These are phyloP conservation scores for Cercospora sesami DNA, from an alignment of 2,329 filamentous ascomycete genomes.

Conservation along the genomic window DNA sequence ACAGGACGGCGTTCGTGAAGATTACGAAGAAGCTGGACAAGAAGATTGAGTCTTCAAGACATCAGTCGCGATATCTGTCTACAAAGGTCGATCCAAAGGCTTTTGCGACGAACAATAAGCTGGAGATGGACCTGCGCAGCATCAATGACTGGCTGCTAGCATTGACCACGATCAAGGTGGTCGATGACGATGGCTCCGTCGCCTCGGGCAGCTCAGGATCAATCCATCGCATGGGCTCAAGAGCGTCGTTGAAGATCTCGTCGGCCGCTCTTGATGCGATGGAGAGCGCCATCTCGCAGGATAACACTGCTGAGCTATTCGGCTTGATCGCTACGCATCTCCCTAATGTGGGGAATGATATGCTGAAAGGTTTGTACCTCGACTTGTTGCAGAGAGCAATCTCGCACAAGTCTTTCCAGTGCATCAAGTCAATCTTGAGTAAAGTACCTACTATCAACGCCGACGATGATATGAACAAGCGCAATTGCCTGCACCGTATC, in stretches of 20 bases:
- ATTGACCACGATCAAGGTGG: constrained; percentile 72
- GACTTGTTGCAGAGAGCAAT: constrained; percentile 79
- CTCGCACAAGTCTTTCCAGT: constrained; percentile 65
- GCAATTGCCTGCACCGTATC: constrained; percentile 89
- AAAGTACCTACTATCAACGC: constrained; percentile 75
- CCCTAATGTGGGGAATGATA: constrained; percentile 44
- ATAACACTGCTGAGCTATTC: constrained; percentile 60
- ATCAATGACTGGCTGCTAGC: constrained; percentile 92
- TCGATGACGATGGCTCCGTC: constrained; percentile 72
- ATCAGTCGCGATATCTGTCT: constrained; percentile 82
- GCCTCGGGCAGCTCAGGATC: constrained; percentile 62
- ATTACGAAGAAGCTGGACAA: constrained; percentile 99
- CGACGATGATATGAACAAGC: constrained; percentile 86
- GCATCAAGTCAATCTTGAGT: constrained; percentile 69
- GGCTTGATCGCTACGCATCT: constrained; percentile 42
- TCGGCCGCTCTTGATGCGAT: constrained; percentile 67
- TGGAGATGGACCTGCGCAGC: constrained; percentile 60
- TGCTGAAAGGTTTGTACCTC: constrained; percentile 68
- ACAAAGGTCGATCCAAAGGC: constrained; percentile 86
- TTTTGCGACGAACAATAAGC: constrained; percentile 73
- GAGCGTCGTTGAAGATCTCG: constrained; percentile 72
- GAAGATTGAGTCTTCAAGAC: constrained; percentile 70
- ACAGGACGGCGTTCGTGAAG: constrained; percentile 91
- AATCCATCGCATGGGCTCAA: constrained; percentile 72
- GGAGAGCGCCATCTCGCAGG: constrained; percentile 69